Evolutionary conservation across 179 eudicot genomes (phyloP), one percentile per base, ranked within the genome.

Genomic region (Sideroxylon spinosum): DNA sequence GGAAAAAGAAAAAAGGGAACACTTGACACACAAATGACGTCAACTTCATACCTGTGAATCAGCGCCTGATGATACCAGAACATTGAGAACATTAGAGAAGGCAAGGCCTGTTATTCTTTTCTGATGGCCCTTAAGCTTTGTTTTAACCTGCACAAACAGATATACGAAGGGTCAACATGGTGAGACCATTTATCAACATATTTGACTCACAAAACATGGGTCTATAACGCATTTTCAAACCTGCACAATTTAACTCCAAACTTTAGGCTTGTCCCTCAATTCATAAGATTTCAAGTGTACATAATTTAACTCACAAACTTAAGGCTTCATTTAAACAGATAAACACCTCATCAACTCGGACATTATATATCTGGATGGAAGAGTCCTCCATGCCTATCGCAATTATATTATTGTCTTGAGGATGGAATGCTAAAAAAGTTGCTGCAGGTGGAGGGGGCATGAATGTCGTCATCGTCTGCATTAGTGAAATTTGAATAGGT

Each of bases 301-400:
- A 56, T 1, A 37, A 74, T 32, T 46, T 26, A 32, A 79, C 49
- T 69, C 25, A n/a, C 55, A 73, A 73, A 49, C 50, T 73, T 48
- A 56, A 64, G 29, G 63, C 62, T 56, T n/a, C 44, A 52, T 28
- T 46, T 5, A 63, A 64, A 16, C 37, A 23, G 25, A 73, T 26
- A 14, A 67, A 60, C 60, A 94, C 98, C 98, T 94, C 95, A 63
- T 94, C 98, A 50, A 92, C 90, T 53, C 92, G 91, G 78, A 92
- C 95, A 66, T 92, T 92, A 81, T 89, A 92, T 77, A 93, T 92
- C 69, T 93, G 98, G 83, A 93, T 89, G 56, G 95, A 82, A 68
- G 93, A 88, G 85, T 93, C 98, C 75, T 90, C 98, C 98, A 94
- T 92, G 85, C 98, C 98, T 70, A 94, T 90, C 53, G 97, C 98